Evolutionary conservation across 1,284 basidiomycete genomes (phyloP).

Genomic region (Pisolithus thermaeus): DNA sequence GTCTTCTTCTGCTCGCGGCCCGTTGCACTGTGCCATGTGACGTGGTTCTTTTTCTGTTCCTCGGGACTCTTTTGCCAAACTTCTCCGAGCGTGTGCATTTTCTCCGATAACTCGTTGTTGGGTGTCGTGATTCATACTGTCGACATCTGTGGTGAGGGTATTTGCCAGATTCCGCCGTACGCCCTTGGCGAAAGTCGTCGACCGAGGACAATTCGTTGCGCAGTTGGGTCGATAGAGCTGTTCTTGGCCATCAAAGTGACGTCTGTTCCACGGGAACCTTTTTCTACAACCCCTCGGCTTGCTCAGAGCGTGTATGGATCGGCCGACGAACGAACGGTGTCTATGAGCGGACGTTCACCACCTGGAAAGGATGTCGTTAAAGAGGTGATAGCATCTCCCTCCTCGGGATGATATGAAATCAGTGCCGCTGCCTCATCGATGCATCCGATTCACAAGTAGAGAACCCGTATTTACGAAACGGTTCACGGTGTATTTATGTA

Average conservation of each 20-base stretch:
- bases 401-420: slow-evolving; percentile 19
- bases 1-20: too few relatives aligned
- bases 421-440: slow-evolving; percentile 25
- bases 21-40: too few relatives aligned
- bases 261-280: slow-evolving; percentile 62
- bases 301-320: too few relatives aligned
- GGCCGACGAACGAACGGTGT: too few relatives aligned
- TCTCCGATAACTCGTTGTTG: slow-evolving; percentile 54
- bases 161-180: slow-evolving; percentile 68
- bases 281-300: slow-evolving; percentile 37
- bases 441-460: slow-evolving; percentile 4
- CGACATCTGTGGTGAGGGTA: slow-evolving; percentile 61
- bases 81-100: slow-evolving; percentile 5
- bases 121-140: slow-evolving; percentile 63
- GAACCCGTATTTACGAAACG: background rate
- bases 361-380: slow-evolving; percentile 6
- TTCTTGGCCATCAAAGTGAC: slow-evolving; percentile 55
- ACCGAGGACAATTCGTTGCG: slow-evolving; percentile 34
- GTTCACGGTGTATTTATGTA: background rate
- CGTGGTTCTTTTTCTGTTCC: background rate
- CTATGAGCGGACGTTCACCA: too few relatives aligned
- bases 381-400: slow-evolving; percentile 23
- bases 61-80: slow-evolving; percentile 11
- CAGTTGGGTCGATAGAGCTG: slow-evolving; percentile 59
- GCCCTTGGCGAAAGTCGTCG: slow-evolving; percentile 35